Percentiles rank a stretch among this genome's conserved stretches.
phyloP scores from a whole-genome alignment of 108 stramenopile species.

The Cyclotella distinguenda region DNA sequence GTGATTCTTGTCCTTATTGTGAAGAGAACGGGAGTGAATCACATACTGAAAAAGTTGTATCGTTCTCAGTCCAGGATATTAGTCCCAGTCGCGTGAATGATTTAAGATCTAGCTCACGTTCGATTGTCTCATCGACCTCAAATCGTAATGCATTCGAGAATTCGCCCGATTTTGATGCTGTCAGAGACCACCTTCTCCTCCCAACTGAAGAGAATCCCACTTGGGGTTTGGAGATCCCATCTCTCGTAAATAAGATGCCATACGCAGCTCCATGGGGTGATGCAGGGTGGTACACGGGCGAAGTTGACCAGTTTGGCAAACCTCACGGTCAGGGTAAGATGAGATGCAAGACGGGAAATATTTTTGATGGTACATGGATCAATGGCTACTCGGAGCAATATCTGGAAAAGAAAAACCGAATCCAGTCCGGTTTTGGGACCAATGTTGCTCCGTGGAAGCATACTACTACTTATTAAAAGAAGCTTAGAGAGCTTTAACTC shows the following conservation, averaged over 20 bases:
- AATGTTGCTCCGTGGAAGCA: conserved; percentile 18
- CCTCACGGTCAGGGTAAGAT: conserved; percentile 62
- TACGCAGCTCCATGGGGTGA: conserved; percentile 53
- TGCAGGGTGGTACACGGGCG: conserved; percentile 53
- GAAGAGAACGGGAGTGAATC: neutral
- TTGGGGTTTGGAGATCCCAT: neutral
- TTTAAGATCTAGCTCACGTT: neutral
- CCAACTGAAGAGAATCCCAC: neutral
- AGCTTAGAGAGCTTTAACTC: too few species aligned
- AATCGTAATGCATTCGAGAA: too few species aligned
- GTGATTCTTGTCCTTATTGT: conserved; percentile 13
- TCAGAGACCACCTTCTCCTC: too few species aligned
- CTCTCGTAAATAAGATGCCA: conserved; percentile 18
- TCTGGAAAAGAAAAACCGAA: conserved; percentile 4
- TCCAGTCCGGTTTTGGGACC: conserved; percentile 5
- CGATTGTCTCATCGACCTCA: neutral
- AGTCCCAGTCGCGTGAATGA: neutral
- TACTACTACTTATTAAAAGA: neutral
- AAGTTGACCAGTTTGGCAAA: conserved; percentile 33
- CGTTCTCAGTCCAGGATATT: neutral
- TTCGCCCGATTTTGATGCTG: too few species aligned
- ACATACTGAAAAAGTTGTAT: neutral
- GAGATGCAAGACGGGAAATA: conserved; percentile 36
- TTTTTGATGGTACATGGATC: conserved; percentile 12
- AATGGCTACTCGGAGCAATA: conserved; percentile 20